phyloP scores from a whole-genome alignment of 2,329 filamentous ascomycete genomes.

The Talaromyces pinophilus region DNA sequence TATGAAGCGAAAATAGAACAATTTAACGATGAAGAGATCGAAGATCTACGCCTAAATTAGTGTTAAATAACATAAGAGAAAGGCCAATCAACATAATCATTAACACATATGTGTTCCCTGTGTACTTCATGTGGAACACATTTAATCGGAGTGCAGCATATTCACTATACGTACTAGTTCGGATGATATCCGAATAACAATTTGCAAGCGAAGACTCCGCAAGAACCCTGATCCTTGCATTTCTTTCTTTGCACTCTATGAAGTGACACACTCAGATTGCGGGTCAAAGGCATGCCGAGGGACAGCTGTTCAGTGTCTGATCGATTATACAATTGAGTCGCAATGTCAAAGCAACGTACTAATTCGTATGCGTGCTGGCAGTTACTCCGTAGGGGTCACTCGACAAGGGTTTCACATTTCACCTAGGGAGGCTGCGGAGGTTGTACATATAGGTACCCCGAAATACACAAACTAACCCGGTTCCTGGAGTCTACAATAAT shows the following conservation, averaged over 20 bases:
- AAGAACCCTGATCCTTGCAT: not conserved
- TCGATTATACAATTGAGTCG: not conserved
- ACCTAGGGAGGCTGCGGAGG: not conserved
- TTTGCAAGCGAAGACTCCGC: not conserved
- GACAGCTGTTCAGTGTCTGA: not conserved
- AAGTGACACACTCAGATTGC: not conserved
- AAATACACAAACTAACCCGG: not conserved
- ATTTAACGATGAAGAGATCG: not conserved
- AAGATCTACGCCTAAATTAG: not conserved
- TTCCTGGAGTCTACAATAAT: no score
- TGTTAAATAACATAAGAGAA: not conserved
- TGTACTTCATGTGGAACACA: not conserved
- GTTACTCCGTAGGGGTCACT: not conserved
- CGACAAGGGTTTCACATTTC: not conserved
- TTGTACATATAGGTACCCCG: not conserved
- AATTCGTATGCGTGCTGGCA: not conserved
- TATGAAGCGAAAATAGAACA: not conserved
- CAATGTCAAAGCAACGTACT: not conserved
- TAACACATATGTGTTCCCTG: not conserved
- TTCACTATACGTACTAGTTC: not conserved
- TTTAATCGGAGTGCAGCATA: conserved; percentile 13
- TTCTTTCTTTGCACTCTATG: not conserved
- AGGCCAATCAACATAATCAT: not conserved
- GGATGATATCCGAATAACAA: conserved; percentile 11
- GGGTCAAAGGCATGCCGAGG: not conserved